These are phyloP conservation scores for Castanospermum australe DNA, from an alignment of 306 rosid genomes.

Conservation along the genomic window DNA sequence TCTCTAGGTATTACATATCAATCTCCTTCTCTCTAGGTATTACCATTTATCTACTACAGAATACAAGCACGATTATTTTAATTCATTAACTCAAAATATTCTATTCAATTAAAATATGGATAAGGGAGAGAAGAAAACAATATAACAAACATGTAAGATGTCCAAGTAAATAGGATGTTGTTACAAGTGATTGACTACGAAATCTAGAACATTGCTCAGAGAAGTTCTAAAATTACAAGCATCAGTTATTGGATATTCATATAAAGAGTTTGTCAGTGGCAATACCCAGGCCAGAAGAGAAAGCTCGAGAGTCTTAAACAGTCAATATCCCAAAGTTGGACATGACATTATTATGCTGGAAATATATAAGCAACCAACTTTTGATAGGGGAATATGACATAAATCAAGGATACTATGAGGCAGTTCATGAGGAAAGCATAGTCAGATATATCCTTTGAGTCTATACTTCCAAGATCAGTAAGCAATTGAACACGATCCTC, in stretches of 20 bases:
- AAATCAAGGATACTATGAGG: slow-evolving; percentile 66
- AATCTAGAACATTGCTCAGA: not conserved
- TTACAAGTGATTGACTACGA: not conserved
- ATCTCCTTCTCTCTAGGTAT: too few species aligned
- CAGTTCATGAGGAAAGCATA: slow-evolving; percentile 45
- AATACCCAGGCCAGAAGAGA: not conserved
- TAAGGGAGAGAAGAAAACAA: not conserved
- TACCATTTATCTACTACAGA: not conserved
- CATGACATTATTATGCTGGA: not conserved
- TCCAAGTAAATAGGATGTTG: not conserved
- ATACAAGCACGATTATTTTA: not conserved
- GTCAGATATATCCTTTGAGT: slow-evolving; percentile 47
- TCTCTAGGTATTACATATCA: too few species aligned
- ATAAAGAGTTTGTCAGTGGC: not conserved
- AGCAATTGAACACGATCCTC: slow-evolving; percentile 68
- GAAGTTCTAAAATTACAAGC: not conserved
- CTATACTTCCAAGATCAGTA: slow-evolving; percentile 45
- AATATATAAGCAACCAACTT: not conserved
- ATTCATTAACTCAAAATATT: not conserved
- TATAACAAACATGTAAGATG: not conserved
- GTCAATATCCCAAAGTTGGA: not conserved
- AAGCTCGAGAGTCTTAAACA: not conserved
- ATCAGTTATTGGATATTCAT: not conserved
- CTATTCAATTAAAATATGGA: not conserved
- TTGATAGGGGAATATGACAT: not conserved